Percentiles rank a stretch among this genome's conserved stretches.
Evolutionary conservation across 345 rosid genomes (phyloP).

Genomic region (Pistacia vera): DNA sequence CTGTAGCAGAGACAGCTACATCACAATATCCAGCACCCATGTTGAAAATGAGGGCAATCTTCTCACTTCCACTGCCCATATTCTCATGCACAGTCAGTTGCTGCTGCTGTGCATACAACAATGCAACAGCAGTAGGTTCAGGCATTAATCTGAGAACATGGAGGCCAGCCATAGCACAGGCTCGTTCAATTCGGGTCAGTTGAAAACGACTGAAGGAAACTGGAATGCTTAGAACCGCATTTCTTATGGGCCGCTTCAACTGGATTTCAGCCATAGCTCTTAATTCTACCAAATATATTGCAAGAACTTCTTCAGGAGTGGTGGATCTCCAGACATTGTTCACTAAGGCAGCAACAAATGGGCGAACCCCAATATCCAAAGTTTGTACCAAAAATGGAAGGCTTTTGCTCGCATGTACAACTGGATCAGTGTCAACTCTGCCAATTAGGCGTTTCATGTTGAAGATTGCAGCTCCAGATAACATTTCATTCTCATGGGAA

Average conservation of each 20-base stretch:
- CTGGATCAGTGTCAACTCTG: conserved; percentile 80
- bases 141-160: conserved; percentile 85
- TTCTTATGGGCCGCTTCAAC: conserved; percentile 70
- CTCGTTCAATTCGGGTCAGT: conserved; percentile 74
- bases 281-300: conserved; percentile 71
- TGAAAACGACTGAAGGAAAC: conserved; percentile 87
- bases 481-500: conserved; percentile 72
- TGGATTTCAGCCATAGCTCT: conserved; percentile 75
- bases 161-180: conserved; percentile 94
- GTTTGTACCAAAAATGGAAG: conserved; percentile 91
- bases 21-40: conserved; percentile 93
- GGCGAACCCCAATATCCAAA: conserved; percentile 81
- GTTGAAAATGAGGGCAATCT: conserved; percentile 79
- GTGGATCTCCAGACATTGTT: conserved; percentile 87
- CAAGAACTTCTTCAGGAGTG: conserved; percentile 89
- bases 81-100: conserved; percentile 64
- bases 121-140: conserved; percentile 85
- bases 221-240: conserved; percentile 78
- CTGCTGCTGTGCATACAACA: conserved; percentile 89
- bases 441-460: conserved; percentile 94
- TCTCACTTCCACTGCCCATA: conserved; percentile 85
- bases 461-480: conserved; percentile 82
- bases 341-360: conserved; percentile 77
- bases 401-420: conserved; percentile 68
- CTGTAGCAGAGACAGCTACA: conserved; percentile 79